Evolutionary conservation across 1,284 basidiomycete genomes (phyloP).

Genomic region (Blastosporella zonata): DNA sequence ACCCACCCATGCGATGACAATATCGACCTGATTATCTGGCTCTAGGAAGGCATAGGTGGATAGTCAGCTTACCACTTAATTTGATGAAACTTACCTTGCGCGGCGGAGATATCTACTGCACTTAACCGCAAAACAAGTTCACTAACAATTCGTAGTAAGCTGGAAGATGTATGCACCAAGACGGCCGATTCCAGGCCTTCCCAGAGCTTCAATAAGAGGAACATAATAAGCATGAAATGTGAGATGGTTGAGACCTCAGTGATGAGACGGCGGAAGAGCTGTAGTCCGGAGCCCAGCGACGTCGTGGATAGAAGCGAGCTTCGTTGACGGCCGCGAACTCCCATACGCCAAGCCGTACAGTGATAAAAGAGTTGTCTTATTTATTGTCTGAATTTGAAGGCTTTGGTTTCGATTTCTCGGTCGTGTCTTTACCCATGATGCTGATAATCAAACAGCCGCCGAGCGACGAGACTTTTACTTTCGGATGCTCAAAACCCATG

Average conservation of each 20-base stretch:
- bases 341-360: constrained; percentile 18
- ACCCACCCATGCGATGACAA: constrained; percentile 23
- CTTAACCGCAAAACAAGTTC: constrained; percentile 7
- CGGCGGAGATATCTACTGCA: constrained; percentile 18
- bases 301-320: constrained; percentile 4
- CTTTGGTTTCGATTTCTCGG: too few species aligned
- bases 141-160: constrained; percentile 20
- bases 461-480: too few species aligned
- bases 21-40: constrained; percentile 18
- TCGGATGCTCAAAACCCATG: too few species aligned
- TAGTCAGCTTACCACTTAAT: too few species aligned
- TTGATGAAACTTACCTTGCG: constrained; percentile 11
- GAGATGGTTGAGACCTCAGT: constrained; percentile 18
- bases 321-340: constrained; percentile 14
- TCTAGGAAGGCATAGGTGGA: constrained; percentile 9
- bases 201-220: constrained; percentile 21
- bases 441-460: too few species aligned
- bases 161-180: constrained; percentile 20
- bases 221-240: constrained; percentile 14
- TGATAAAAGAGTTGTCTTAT: background rate
- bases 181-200: constrained; percentile 19
- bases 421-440: too few species aligned
- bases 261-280: constrained; percentile 17
- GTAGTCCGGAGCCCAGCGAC: constrained; percentile 12
- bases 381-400: too few species aligned